Evolutionary conservation across 2,329 filamentous ascomycete genomes (phyloP), one percentile per base, ranked within the genome.

Genomic region (Neurospora crassa): DNA sequence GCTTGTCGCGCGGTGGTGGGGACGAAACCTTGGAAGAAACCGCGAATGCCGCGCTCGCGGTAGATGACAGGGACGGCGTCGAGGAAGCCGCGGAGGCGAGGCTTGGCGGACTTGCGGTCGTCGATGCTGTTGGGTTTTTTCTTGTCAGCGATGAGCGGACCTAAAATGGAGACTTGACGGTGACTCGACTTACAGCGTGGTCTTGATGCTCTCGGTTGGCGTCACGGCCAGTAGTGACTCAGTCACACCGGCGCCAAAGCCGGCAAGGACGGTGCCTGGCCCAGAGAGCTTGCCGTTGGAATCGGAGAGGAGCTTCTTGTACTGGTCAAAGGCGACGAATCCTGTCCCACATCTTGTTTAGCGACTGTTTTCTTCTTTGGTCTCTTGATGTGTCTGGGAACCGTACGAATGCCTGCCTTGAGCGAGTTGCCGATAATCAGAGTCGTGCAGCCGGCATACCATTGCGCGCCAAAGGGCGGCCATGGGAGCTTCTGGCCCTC

Each of bases 371-470:
- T 47, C n/a, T n/a, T n/a, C n/a, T 68, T 11, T n/a, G 11, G 16
- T 11, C 2, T 67, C 47, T 11, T 12, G n/a, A 29, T 14, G 8
- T 20, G 8, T 41, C 40, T 5, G 10, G 43, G 6, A 40, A 59
- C 85, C 91, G 73, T 87, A 94, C 94, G 91, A 74, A 98, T 96
- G 72, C 94, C 96, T 45, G 96, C 96, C 84, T 99, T 99, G 79
- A 96, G 87, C 70, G 94, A 96, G 83, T 99, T 99, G 73, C 96
- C 96, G 76, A 98, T 93, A 72, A 99, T 97, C 79, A 97, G 83
- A 40, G 96, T 98, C 67, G 96, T 98, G 84, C 96, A 99, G 45
- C 96, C 96, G 14, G 96, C 95, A 81, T 99, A 99, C 96, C 96
- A 99, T 81, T 97, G 93, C 76, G 83, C 85, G 68, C 96, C 96